Evolutionary conservation across 345 rosid genomes (phyloP).

Genomic region (Ricinus communis): DNA sequence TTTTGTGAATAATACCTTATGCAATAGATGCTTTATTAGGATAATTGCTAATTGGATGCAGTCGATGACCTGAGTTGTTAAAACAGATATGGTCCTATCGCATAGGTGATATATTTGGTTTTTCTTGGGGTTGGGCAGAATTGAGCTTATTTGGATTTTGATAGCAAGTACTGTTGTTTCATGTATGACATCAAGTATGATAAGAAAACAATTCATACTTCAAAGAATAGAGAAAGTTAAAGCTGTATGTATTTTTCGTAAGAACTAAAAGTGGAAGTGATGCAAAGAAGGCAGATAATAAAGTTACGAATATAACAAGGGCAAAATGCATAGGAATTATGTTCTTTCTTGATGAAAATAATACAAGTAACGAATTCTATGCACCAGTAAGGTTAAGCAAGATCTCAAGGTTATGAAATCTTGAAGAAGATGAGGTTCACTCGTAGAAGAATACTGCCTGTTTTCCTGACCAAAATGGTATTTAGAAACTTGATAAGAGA

Average conservation of each 20-base stretch:
- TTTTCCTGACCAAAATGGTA: background rate
- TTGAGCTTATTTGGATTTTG: constrained; percentile 1
- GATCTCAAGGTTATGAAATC: background rate
- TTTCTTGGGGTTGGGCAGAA: background rate
- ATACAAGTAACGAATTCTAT: background rate
- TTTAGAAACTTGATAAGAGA: background rate
- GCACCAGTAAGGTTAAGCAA: background rate
- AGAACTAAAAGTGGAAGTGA: background rate
- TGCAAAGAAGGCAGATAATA: background rate
- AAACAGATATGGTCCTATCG: background rate
- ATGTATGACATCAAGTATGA: background rate
- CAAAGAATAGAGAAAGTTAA: background rate
- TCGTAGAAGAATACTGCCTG: background rate
- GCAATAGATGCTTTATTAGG: constrained; percentile 2
- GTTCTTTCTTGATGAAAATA: background rate
- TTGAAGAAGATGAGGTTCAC: background rate
- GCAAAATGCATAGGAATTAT: no score
- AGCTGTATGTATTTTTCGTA: no score
- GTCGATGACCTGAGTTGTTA: background rate
- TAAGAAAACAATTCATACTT: background rate
- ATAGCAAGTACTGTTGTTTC: background rate
- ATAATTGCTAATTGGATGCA: background rate
- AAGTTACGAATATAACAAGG: background rate
- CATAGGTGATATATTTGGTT: background rate
- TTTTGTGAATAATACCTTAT: background rate